These are phyloP conservation scores for Phaeomoniella chlamydospora DNA, from an alignment of 2,329 filamentous ascomycete genomes.

Conservation along the genomic window DNA sequence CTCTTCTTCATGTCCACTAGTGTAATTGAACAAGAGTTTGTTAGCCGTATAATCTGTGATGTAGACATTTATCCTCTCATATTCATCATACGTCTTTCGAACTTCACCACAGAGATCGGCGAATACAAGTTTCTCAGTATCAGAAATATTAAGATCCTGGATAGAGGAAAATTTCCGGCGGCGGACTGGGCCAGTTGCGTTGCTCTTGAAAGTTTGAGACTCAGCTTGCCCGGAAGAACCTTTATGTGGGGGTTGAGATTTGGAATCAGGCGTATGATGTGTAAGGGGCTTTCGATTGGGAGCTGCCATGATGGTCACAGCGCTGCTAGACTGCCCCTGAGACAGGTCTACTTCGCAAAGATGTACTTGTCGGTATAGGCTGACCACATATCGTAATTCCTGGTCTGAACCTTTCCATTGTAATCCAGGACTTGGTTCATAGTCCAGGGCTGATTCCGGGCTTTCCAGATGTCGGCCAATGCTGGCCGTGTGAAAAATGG, in stretches of 20 bases:
- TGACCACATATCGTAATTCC: background rate
- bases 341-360: background rate
- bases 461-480: background rate
- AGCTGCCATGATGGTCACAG: background rate
- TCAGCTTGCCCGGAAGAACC: background rate
- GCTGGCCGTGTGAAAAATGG: background rate
- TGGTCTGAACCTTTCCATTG: background rate
- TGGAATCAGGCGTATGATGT: background rate
- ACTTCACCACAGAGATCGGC: conserved; percentile 61
- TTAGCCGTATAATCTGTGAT: conserved; percentile 76
- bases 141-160: conserved; percentile 38
- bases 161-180: conserved; percentile 49
- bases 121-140: conserved; percentile 28
- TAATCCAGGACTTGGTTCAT: background rate
- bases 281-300: background rate
- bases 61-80: conserved; percentile 48
- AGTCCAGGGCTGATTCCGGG: background rate
- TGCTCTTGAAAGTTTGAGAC: background rate
- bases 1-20: conserved; percentile 20
- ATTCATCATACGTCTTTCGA: conserved; percentile 37
- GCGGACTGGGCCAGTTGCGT: background rate
- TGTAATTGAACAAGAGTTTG: conserved; percentile 42
- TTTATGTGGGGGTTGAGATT: conserved; percentile 1
- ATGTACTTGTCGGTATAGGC: background rate
- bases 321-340: background rate